A percentile compares a stretch with the other conserved stretches of the same genome.
These are phyloP conservation scores for Fusarium setosum DNA, from an alignment of 2,329 filamentous ascomycete species.

Conservation along the genomic window DNA sequence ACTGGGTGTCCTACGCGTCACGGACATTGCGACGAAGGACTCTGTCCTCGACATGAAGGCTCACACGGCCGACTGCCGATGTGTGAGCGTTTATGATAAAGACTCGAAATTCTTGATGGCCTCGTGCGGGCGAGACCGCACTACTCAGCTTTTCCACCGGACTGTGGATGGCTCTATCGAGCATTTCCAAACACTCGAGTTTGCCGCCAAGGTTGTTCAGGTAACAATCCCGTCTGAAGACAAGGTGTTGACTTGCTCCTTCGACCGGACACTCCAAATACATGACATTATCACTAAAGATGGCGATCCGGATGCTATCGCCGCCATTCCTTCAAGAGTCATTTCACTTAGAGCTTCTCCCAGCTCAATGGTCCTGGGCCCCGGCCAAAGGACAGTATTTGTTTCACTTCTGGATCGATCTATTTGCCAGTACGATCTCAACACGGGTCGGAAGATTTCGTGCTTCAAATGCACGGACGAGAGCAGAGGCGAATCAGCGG, in stretches of 20 bases:
- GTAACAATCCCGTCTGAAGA: conserved; percentile 79
- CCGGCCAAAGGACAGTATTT: conserved; percentile 68
- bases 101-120: conserved; percentile 75
- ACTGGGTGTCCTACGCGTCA: conserved; percentile 81
- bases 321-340: conserved; percentile 80
- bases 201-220: conserved; percentile 85
- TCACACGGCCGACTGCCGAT: conserved; percentile 86
- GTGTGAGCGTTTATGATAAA: conserved; percentile 78
- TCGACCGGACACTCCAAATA: conserved; percentile 88
- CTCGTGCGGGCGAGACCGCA: conserved; percentile 88
- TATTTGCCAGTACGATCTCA: conserved; percentile 70
- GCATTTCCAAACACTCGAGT: conserved; percentile 92
- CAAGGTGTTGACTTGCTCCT: conserved; percentile 84
- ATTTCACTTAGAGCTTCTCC: conserved; percentile 89
- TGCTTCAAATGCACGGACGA: conserved; percentile 88
- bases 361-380: conserved; percentile 80
- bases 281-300: conserved; percentile 81
- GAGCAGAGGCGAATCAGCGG: conserved; percentile 82
- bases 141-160: conserved; percentile 86
- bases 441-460: conserved; percentile 74
- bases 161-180: conserved; percentile 70
- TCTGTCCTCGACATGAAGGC: conserved; percentile 82
- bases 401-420: conserved; percentile 71
- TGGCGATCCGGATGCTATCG: conserved; percentile 71
- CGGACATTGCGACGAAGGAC: conserved; percentile 70